Percentiles rank a stretch among this genome's conserved stretches.
Evolutionary conservation across 1,284 basidiomycete genomes (phyloP).

Genomic region (Salmacisia buchloeana): DNA sequence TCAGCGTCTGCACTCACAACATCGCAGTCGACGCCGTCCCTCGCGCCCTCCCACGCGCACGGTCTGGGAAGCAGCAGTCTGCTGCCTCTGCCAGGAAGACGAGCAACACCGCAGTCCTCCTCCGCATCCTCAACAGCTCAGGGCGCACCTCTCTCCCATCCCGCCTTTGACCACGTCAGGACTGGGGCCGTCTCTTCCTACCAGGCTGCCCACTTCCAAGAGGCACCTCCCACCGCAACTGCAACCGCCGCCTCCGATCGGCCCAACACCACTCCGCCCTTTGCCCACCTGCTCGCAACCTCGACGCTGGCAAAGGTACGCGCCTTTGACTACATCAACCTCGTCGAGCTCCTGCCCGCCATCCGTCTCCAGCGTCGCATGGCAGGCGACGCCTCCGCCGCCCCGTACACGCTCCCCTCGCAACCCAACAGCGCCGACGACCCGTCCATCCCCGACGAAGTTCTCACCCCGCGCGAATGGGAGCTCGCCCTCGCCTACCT

Average conservation of each 20-base stretch:
- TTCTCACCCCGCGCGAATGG: background rate
- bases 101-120: no score
- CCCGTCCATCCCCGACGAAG: background rate
- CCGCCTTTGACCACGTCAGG: no score
- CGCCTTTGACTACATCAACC: background rate
- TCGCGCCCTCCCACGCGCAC: no score
- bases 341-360: constrained; percentile 4
- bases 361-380: background rate
- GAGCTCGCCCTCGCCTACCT: constrained; percentile 2
- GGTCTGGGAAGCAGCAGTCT: no score
- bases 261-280: background rate
- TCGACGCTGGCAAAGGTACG: background rate
- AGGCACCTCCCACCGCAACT: no score
- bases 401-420: background rate
- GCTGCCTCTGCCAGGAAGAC: no score
- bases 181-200: no score
- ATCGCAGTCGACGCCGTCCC: no score
- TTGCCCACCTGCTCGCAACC: background rate
- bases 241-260: background rate
- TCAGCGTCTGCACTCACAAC: no score
- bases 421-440: background rate
- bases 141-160: no score
- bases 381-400: constrained; percentile 1
- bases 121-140: no score
- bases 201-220: no score